Base-by-base conservation (phyloP, 192 early-diverging fungal species). In the Coemansia sp. region DNA sequence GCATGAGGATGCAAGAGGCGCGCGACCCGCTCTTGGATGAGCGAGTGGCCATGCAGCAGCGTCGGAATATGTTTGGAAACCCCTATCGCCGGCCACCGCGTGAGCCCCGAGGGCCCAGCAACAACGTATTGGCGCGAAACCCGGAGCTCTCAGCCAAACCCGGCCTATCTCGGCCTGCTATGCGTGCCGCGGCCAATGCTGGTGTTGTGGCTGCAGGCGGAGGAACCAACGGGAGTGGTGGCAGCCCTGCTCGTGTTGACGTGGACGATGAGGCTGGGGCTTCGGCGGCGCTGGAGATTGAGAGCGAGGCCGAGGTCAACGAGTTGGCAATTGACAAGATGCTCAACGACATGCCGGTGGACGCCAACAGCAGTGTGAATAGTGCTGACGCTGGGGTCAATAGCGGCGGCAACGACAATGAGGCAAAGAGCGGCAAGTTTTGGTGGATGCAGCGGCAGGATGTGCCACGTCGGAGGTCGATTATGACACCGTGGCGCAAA, bases 51-150 rank as follows among this genome's bases (percentile, higher is more conserved):
- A 66, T 82, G 14, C 78, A 77, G 62, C 78, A 83, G 57, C 76
- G 82, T 13, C 84, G 83, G 23, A 87, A 87, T 11, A 85, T 91
- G 84, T 93, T 91, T 79, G 91, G 91, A 26, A 93, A 91, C 61
- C 90, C 90, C 0, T 93, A 89, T 61, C 77, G 83, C 62, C 85
- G 86, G 9, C 75, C 71, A 50, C 74, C 60, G 66, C 84, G 72
- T 55, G 84, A 69, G 73, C 83, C 60, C 37, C 83, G 69, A 66
- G 68, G 76, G 0, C 76, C 75, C 1, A 66, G 45, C 63, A 87
- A 77, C 76, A 85, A 76, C 66, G 73, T 76, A 33, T 50, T 82
- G 37, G 79, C 79, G 0, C 70, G 74, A 36, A 82, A 64, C 16
- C 79, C 79, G 6, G 70, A 76, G 52, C 67, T 82, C 14, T 73